These are phyloP conservation scores for Thamnidium elegans DNA, from an alignment of 192 early-diverging fungal genomes.

Conservation along the genomic window DNA sequence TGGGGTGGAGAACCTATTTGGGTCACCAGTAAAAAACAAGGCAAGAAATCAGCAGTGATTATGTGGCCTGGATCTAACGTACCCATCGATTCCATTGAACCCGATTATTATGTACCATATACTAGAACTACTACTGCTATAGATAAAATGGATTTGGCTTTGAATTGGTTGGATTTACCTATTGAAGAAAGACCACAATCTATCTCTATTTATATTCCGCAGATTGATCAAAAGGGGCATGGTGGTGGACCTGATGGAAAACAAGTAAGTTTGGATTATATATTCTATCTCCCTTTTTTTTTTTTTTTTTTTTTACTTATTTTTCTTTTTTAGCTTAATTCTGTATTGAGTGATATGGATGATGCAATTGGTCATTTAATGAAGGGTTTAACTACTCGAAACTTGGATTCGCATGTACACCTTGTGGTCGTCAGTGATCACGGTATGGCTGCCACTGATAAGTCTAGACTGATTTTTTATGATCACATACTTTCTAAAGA, in stretches of 20 bases:
- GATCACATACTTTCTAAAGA: slow-evolving; percentile 53
- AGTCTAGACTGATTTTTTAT: slow-evolving; percentile 61
- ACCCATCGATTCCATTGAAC: slow-evolving; percentile 44
- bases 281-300: neutral
- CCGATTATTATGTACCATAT: slow-evolving; percentile 67
- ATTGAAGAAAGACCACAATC: slow-evolving; percentile 65
- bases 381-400: slow-evolving; percentile 51
- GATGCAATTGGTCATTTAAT: slow-evolving; percentile 58
- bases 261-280: slow-evolving; percentile 39
- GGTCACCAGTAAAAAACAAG: slow-evolving; percentile 79
- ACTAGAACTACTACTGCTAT: slow-evolving; percentile 38
- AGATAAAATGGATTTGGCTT: slow-evolving; percentile 56
- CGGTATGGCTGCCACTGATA: slow-evolving; percentile 70
- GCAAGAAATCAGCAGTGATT: slow-evolving; percentile 63
- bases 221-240: slow-evolving; percentile 82
- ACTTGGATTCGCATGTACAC: slow-evolving; percentile 64
- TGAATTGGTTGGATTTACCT: slow-evolving; percentile 81
- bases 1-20: slow-evolving; percentile 93
- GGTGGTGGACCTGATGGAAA: slow-evolving; percentile 61
- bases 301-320: neutral
- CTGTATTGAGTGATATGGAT: slow-evolving; percentile 53
- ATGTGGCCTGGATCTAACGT: slow-evolving; percentile 90
- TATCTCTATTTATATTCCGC: slow-evolving; percentile 74
- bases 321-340: slow-evolving; percentile 49
- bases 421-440: slow-evolving; percentile 76